Evolutionary conservation across 495 filamentous ascomycete genomes (phyloP).

Genomic region (Talaromyces thailandensis): DNA sequence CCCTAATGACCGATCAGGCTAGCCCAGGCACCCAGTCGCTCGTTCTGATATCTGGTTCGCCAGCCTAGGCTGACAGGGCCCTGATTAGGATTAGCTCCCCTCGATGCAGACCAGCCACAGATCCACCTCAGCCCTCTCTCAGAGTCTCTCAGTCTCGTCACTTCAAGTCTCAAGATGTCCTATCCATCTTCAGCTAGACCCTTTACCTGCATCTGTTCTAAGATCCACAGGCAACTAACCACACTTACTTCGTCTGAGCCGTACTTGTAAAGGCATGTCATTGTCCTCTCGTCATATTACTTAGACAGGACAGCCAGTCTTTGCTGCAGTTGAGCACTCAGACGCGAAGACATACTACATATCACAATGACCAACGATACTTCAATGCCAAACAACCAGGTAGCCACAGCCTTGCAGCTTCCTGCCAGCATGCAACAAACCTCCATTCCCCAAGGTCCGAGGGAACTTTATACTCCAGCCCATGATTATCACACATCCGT

Average conservation of each 20-base stretch:
- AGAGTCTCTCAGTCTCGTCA: too few relatives aligned
- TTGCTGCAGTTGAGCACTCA: background rate
- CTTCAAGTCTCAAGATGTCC: background rate
- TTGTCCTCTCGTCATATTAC: background rate
- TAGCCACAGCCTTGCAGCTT: background rate
- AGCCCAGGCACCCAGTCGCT: background rate
- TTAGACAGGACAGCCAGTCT: background rate
- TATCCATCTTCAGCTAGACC: background rate
- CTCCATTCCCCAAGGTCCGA: background rate
- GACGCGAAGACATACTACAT: background rate
- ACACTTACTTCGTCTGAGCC: background rate
- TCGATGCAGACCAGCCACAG: background rate
- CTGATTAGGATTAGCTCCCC: background rate
- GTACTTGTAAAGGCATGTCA: background rate
- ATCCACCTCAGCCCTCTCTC: background rate
- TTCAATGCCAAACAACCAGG: background rate
- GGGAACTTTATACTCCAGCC: slow-evolving; percentile 19
- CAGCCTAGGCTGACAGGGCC: background rate
- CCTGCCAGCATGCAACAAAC: background rate
- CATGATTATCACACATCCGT: slow-evolving; percentile 20
- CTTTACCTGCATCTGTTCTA: background rate
- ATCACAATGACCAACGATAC: background rate
- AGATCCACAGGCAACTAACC: background rate
- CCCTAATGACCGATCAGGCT: background rate
- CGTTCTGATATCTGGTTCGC: background rate